These are phyloP conservation scores for Trypanosoma rangeli DNA, from an alignment of 208 protist genomes.

Conservation along the genomic window DNA sequence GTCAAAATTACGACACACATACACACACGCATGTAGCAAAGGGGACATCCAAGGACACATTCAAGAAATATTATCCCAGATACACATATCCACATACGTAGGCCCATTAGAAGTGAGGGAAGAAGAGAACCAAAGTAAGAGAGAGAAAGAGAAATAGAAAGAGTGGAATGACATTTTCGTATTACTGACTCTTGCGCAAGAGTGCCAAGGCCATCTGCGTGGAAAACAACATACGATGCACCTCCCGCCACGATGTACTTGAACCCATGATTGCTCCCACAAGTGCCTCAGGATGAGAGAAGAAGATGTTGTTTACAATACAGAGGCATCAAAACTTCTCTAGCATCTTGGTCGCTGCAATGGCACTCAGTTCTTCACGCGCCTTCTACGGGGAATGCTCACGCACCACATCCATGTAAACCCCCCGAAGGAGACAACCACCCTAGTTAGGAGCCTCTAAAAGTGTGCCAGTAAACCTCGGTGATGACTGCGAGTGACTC, in stretches of 20 bases:
- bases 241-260: background rate
- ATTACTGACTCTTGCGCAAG: background rate
- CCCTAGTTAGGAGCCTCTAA: background rate
- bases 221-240: constrained; percentile 6
- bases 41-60: too few species aligned
- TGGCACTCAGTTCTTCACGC: background rate
- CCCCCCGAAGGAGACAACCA: constrained; percentile 1
- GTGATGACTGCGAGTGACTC: background rate
- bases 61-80: background rate
- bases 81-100: constrained; percentile 1
- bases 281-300: constrained; percentile 6
- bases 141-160: constrained; percentile 13
- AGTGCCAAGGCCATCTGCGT: background rate
- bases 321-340: constrained; percentile 3
- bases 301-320: constrained; percentile 13
- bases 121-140: background rate
- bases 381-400: background rate
- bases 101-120: background rate
- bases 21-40: too few species aligned
- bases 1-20: too few species aligned
- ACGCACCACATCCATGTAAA: background rate
- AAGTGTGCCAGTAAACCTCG: background rate
- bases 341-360: background rate
- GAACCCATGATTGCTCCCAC: background rate
- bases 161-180: background rate